Evolutionary conservation across 176 grass and related monocot species (phyloP), one percentile per base, ranked within the genome.

Genomic region (Elaeis guineensis): DNA sequence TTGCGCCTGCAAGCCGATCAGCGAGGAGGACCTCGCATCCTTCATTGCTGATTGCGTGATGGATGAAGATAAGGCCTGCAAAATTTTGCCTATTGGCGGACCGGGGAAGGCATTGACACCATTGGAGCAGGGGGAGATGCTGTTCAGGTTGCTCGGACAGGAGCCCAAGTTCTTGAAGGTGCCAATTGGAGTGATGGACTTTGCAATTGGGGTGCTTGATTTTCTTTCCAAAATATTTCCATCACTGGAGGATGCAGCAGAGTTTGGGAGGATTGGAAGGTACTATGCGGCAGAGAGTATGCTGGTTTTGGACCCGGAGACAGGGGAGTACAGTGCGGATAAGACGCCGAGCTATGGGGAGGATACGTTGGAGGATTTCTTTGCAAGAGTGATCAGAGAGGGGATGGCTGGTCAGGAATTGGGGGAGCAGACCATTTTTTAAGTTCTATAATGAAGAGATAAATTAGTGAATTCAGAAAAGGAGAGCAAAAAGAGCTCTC

Each of bases 1-100:
- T 54, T 98, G 93, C 63, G 93, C 93, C 3, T 98, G 87, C 84
- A 98, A 98, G 73, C 93, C 93, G n/a, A 98, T 98, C 74, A 92
- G 93, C 64, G 93, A 98, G 81, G 81, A 88, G 50, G 78, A 98
- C 24, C 87, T 98, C 48, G 87, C 93, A 16, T 59, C 84, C 3
- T 98, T 89, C 76, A 86, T 98, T 25, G 81, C 79, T 0, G 82
- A 98, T 55, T 98, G 87, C 51, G 70, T 98, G 60, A 72, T 71
- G 59, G 81, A 92, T 51, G 28, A 70, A 57, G 79, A 79, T 49
- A 98, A 92, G 70, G 68, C 70, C 1, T 75, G 81, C 83, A 89
- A 86, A 75, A 61, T 92, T 16, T 75, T 97, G 21, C 87, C 93
- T 2, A 81, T 97, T 2, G 87, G 93, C 29, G 93, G 87, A 52